Evolutionary conservation across 129 eudicot genomes (phyloP).

Genomic region (Cynara cardunculus): DNA sequence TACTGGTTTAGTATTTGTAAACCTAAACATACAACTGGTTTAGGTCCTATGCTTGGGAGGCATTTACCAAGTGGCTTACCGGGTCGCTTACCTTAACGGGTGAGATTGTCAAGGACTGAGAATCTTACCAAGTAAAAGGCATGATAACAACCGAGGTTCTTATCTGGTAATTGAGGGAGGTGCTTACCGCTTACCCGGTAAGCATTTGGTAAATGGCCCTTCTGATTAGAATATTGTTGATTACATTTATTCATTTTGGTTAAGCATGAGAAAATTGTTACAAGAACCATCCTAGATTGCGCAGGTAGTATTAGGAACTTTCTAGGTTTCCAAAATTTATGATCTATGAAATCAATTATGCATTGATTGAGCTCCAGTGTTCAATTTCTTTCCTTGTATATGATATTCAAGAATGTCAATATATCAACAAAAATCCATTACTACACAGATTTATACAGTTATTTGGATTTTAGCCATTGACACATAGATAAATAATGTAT

Average conservation of each 20-base stretch:
- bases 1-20: not conserved
- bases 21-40: not conserved
- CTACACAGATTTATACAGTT: not conserved
- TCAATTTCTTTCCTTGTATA: not conserved
- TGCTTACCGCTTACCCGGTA: too few relatives aligned
- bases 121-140: too few relatives aligned
- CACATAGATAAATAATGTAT: not conserved
- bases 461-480: not conserved
- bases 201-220: not conserved
- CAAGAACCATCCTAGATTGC: not conserved
- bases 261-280: not conserved
- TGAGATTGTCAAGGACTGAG: too few relatives aligned
- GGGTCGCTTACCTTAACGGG: too few relatives aligned
- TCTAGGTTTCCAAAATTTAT: not conserved
- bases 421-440: not conserved
- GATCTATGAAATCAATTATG: not conserved
- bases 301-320: not conserved
- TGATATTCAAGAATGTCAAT: not conserved
- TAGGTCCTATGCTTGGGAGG: not conserved
- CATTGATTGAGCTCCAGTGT: not conserved
- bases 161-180: too few relatives aligned
- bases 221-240: not conserved
- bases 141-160: too few relatives aligned
- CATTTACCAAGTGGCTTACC: too few relatives aligned
- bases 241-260: not conserved